Percentiles rank a stretch among this genome's conserved stretches.
Conservation (phyloP, 176 grass and related monocot species). For the Pharus latifolius region DNA sequence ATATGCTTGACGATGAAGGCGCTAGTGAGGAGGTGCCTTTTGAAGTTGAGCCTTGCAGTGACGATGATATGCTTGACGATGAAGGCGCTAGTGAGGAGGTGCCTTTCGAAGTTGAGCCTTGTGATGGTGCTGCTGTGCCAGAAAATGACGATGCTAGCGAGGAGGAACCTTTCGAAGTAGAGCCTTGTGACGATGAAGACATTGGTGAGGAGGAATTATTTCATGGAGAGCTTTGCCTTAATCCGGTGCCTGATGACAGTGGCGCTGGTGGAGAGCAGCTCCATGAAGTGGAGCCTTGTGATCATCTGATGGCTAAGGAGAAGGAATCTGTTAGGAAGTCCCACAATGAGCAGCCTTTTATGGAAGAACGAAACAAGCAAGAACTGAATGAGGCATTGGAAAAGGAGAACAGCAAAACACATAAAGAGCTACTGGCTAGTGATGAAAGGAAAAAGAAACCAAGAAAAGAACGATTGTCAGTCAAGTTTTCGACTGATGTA, state of each 20-base stretch:
- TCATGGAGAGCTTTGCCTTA: neutral
- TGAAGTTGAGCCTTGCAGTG: neutral
- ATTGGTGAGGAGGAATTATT: neutral
- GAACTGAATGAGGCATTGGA: neutral
- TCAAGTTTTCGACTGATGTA: conserved; percentile 30
- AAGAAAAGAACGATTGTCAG: conserved; percentile 22
- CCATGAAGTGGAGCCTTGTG: neutral
- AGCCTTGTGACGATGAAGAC: conserved; percentile 3
- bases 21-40: neutral
- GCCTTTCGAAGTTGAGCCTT: neutral
- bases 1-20: neutral
- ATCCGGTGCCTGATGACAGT: neutral
- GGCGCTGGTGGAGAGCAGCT: conserved; percentile 1
- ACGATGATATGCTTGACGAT: neutral
- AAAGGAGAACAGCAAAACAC: neutral
- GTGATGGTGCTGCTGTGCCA: neutral
- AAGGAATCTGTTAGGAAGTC: neutral
- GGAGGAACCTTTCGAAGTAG: conserved; percentile 11
- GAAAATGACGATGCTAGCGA: conserved; percentile 10
- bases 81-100: neutral
- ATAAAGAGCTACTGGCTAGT: neutral
- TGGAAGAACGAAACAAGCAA: conserved; percentile 1
- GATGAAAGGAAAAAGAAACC: conserved; percentile 5
- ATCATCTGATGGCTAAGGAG: neutral
- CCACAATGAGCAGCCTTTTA: neutral